Evolutionary conservation across 805 yeast species (phyloP).

Genomic region (Wickerhamiella siamensis): DNA sequence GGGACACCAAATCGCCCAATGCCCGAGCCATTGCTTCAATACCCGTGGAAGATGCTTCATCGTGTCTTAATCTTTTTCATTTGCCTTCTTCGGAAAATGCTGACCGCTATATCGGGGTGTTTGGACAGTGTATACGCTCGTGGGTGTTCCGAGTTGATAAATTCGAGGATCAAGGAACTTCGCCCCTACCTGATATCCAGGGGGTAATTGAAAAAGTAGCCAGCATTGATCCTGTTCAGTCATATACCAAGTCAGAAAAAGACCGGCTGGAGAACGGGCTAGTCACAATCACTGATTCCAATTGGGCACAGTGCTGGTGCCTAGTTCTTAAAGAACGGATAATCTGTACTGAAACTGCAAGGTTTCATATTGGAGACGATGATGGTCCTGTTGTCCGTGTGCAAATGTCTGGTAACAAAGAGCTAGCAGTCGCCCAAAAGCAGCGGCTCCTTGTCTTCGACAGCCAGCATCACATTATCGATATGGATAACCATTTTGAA

Average conservation of each 20-base stretch:
- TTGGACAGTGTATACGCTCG: background rate
- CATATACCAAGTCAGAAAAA: background rate
- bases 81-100: background rate
- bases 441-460: conserved; percentile 68
- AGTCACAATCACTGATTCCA: background rate
- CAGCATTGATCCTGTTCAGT: background rate
- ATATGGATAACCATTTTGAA: conserved; percentile 51
- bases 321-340: background rate
- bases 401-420: conserved; percentile 62
- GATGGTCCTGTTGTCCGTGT: conserved; percentile 28
- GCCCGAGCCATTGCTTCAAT: conserved; percentile 6
- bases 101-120: background rate
- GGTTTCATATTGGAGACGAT: background rate
- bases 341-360: conserved; percentile 3
- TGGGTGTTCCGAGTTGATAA: background rate
- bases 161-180: background rate
- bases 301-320: background rate
- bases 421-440: conserved; percentile 58
- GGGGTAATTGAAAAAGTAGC: background rate
- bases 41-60: background rate
- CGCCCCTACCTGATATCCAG: background rate
- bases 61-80: background rate
- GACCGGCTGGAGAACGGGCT: background rate
- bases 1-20: conserved; percentile 36
- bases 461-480: conserved; percentile 48